A percentile compares a stretch with the other conserved stretches of the same genome.
These are phyloP conservation scores for Cyberlindnera japonica DNA, from an alignment of 805 yeast species.

Conservation along the genomic window DNA sequence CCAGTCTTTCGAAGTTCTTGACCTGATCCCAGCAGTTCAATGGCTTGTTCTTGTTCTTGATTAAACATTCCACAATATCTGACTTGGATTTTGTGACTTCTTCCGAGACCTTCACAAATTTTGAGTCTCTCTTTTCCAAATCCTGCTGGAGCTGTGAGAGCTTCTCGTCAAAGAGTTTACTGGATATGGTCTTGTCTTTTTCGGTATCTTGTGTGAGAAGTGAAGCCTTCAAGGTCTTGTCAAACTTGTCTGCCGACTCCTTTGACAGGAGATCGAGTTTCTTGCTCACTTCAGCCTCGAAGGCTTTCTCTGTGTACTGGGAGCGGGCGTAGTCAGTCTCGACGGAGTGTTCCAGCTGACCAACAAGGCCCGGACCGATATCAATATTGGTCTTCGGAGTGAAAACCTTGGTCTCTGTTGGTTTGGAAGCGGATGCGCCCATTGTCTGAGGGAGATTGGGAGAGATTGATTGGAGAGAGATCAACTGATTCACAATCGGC, in stretches of 20 bases:
- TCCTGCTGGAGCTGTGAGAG: conserved; percentile 35
- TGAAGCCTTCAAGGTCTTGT: conserved; percentile 42
- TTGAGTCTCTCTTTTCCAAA: conserved; percentile 35
- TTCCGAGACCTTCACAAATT: conserved; percentile 33
- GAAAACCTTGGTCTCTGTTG: conserved; percentile 58
- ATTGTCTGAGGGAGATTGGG: too few species aligned
- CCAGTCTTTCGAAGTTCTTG: conserved; percentile 59
- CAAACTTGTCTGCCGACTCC: conserved; percentile 49
- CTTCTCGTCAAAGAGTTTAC: conserved; percentile 38
- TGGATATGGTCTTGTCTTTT: conserved; percentile 30
- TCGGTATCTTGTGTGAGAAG: conserved; percentile 34
- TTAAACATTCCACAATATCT: conserved; percentile 54
- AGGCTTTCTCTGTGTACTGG: conserved; percentile 61
- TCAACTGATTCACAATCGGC: too few species aligned
- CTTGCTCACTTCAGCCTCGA: conserved; percentile 60
- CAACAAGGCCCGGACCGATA: conserved; percentile 58
- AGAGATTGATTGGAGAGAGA: too few species aligned
- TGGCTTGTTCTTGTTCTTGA: conserved; percentile 56
- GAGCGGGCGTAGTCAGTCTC: conserved; percentile 72
- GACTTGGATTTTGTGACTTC: conserved; percentile 45
- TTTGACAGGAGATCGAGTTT: conserved; percentile 53
- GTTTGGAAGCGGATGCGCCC: conserved; percentile 61
- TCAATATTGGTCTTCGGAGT: conserved; percentile 66
- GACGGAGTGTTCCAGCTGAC: conserved; percentile 56
- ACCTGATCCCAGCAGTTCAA: conserved; percentile 84